phyloP scores from a whole-genome alignment of 2,329 filamentous ascomycete species.

The Cladophialophora chaetospira region DNA sequence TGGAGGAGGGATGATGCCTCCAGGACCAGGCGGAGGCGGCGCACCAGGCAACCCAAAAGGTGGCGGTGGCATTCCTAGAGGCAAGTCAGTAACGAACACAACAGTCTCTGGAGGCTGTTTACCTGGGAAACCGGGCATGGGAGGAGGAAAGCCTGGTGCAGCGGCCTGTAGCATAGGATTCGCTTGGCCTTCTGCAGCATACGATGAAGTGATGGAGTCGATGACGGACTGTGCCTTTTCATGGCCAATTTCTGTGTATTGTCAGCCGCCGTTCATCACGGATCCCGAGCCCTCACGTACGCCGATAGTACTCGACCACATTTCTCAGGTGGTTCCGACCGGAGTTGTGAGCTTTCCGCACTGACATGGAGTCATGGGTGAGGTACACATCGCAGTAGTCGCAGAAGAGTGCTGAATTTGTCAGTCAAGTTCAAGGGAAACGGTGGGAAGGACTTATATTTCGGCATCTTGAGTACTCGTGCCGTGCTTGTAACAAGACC shows the following conservation, averaged over 20 bases:
- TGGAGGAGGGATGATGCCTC: constrained; percentile 54
- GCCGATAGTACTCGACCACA: constrained; percentile 98
- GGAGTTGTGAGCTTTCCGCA: constrained; percentile 97
- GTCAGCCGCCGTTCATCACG: constrained; percentile 8
- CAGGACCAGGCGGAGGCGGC: constrained; percentile 38
- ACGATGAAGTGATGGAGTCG: constrained; percentile 94
- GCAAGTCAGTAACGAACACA: constrained; percentile 2
- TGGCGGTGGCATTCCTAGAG: constrained; percentile 53
- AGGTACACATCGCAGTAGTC: constrained; percentile 99
- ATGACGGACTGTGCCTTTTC: constrained; percentile 99
- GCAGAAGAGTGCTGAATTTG: constrained; percentile 67
- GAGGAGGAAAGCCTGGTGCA: constrained; percentile 51
- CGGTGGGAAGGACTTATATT: constrained; percentile 65
- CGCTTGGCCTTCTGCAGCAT: constrained; percentile 88
- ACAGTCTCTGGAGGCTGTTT: constrained; percentile 25
- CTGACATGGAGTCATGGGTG: constrained; percentile 99
- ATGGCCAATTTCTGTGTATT: constrained; percentile 81
- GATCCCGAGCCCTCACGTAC: constrained; percentile 50
- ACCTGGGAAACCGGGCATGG: constrained; percentile 66
- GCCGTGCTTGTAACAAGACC: too few relatives aligned
- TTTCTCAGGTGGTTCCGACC: constrained; percentile 96
- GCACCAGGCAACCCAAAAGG: constrained; percentile 58
- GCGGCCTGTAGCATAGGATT: constrained; percentile 79
- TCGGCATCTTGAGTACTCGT: constrained; percentile 72
- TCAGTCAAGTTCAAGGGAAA: constrained; percentile 38